Percentiles rank a stretch among this genome's conserved stretches.
These are phyloP conservation scores for Fusarium sarcochroum DNA, from an alignment of 2,329 filamentous ascomycete genomes.

Conservation along the genomic window DNA sequence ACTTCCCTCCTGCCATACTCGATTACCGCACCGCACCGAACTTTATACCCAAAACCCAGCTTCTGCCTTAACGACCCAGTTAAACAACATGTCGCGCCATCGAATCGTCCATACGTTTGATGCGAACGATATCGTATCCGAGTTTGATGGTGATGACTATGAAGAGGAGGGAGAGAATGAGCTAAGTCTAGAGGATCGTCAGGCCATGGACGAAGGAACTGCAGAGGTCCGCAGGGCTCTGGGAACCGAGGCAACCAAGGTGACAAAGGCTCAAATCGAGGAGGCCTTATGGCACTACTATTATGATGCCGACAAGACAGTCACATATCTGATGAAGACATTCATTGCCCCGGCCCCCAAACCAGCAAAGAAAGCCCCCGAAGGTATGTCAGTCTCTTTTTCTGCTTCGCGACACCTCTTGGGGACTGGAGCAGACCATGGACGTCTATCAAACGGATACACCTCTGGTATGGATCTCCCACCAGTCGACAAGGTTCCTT, in stretches of 20 bases:
- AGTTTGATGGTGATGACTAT: slow-evolving; percentile 64
- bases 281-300: slow-evolving; percentile 97
- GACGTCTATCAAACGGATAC: slow-evolving; percentile 32
- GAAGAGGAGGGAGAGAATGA: slow-evolving; percentile 63
- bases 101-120: slow-evolving; percentile 60
- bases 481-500: slow-evolving; percentile 50
- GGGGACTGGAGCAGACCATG: slow-evolving; percentile 53
- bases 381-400: slow-evolving; percentile 60
- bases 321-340: slow-evolving; percentile 82
- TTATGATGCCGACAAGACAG: slow-evolving; percentile 89
- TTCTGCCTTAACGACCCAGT: slow-evolving; percentile 1
- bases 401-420: slow-evolving; percentile 47
- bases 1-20: neutral
- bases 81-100: slow-evolving; percentile 46
- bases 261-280: slow-evolving; percentile 78
- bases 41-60: neutral
- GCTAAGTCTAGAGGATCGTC: slow-evolving; percentile 63
- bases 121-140: slow-evolving; percentile 62
- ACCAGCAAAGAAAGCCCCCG: slow-evolving; percentile 58
- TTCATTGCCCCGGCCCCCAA: slow-evolving; percentile 64
- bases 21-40: slow-evolving; percentile 4
- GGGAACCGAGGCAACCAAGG: slow-evolving; percentile 69
- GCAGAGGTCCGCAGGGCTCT: slow-evolving; percentile 75
- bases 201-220: slow-evolving; percentile 74
- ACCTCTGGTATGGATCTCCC: slow-evolving; percentile 32